A percentile compares a stretch with the other conserved stretches of the same genome.
Conservation (phyloP, 805 yeast genomes). For the Zygosaccharomyces bisporus region DNA sequence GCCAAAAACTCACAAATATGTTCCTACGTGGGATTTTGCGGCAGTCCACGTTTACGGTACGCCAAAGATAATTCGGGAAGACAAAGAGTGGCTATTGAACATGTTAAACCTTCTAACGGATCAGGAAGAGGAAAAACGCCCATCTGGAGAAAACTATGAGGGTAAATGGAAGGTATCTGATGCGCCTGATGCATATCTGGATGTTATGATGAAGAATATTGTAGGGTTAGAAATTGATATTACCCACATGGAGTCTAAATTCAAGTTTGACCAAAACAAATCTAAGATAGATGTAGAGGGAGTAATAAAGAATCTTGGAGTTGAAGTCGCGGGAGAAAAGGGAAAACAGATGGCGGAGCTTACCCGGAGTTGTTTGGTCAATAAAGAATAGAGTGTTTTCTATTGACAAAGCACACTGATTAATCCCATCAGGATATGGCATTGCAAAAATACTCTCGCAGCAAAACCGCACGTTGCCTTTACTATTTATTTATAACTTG, state of each 20-base stretch:
- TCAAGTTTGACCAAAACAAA: conserved; percentile 55
- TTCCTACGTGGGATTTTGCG: conserved; percentile 48
- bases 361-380: conserved; percentile 16
- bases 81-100: conserved; percentile 42
- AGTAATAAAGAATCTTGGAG: conserved; percentile 44
- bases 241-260: conserved; percentile 45
- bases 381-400: background rate
- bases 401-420: too few relatives aligned
- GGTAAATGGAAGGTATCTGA: conserved; percentile 53
- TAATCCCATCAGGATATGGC: background rate
- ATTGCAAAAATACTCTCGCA: too few relatives aligned
- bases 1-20: conserved; percentile 53
- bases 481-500: too few relatives aligned
- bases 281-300: conserved; percentile 47
- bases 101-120: conserved; percentile 45
- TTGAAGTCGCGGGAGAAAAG: conserved; percentile 37
- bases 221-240: conserved; percentile 55
- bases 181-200: conserved; percentile 50
- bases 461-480: too few relatives aligned
- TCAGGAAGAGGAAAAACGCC: conserved; percentile 42
- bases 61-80: conserved; percentile 43
- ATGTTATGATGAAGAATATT: conserved; percentile 45
- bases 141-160: conserved; percentile 15
- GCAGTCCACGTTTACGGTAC: conserved; percentile 52
- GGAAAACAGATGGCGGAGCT: conserved; percentile 19